Evolutionary conservation across 2,329 filamentous ascomycete species (phyloP), one percentile per base, ranked within the genome.

Genomic region (Ophiosphaerella herpotricha): DNA sequence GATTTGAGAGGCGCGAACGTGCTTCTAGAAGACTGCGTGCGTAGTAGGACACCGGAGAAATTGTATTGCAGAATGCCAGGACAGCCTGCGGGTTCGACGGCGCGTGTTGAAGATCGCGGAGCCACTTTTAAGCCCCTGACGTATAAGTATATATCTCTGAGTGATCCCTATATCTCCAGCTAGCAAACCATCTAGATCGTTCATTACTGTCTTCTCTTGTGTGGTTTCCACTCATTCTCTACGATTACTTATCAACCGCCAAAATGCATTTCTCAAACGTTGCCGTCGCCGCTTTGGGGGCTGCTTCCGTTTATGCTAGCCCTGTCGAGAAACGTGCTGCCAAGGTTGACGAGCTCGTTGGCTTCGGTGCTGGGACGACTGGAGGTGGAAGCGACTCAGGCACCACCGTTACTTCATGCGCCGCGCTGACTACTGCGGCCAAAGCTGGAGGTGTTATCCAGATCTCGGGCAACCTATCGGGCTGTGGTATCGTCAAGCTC

Each of bases 321-420:
- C 64, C 63, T 11, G 40, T 69, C 40, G 54, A 64, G 46, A 57
- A 58, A 38, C 62, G 65, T 29, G 67, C 67, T 37, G 65, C 66
- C 35, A 46, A 58, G 13, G 62, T 66, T 21, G 57, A 70, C 41
- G 60, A 70, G 39, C 63, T 70, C 18, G 67, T 71, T 37, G 80
- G 79, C 24, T 82, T 77, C 59, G 78, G 75, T 46, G 78, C 76
- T 34, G 78, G 80, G 44, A 84, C 82, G 3, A 84, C 76, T 5
- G 82, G 82, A 45, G 82, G 83, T 44, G 71, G 75, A 21, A 80
- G 78, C n/a, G 82, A 81, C 41, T 74, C 78, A 2, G 82, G 81
- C 8, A 80, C 78, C 26, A 83, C 81, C 8, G 82, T 85, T 46
- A 78, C 78, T 16, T 77, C 75, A 5, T 78, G 82, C 32, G 75